Base-by-base conservation (phyloP, 768 basidiomycete species). In the Auricularia auricula-judae region DNA sequence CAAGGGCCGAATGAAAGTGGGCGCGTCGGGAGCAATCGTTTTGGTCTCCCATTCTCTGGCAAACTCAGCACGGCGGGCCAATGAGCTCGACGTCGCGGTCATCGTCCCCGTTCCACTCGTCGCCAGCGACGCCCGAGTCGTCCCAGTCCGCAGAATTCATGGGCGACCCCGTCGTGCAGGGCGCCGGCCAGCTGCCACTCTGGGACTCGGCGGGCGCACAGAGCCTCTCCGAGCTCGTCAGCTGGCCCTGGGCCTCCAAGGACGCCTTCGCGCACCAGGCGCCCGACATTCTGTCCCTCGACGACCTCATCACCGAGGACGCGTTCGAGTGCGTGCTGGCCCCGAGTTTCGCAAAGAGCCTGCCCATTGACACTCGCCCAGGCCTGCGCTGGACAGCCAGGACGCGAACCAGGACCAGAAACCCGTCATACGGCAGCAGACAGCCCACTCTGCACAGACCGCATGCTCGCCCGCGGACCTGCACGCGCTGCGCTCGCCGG, bases 251-350 rank as follows among this genome's bases (percentile, higher is more conserved):
- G 56, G 56, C 23, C 23, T 23, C 56, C 56, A 59, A 59, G 56
- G 56, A 59, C 56, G 56, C 23, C 23, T 59, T 59, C 34, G 56
- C 4, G 23, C 56, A 59, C 23, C 56, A 59, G 34, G 23, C 21
- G 29, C 23, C 23, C 23, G 85, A 82, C 43, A 78, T 80, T 59
- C 82, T 90, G 67, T 78, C 81, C 51, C 76, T 91, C 51, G 86
- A 88, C 69, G 89, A 91, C 70, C 76, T 91, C 59, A 82, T 91
- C 63, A 85, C 89, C 70, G 83, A 85, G 66, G 82, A 86, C 69
- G 86, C 84, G 36, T 91, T 51, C 18, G 87, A 89, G 88, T 91
- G 72, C 67, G 86, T 76, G 62, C 53, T 29, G 61, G 35, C 67
- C 64, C 23, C 56, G 64, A 59, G 65, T 44, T 51, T 65, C 66